Base-by-base conservation (phyloP, 2,329 filamentous ascomycete genomes). In the Phyllachora maydis region DNA sequence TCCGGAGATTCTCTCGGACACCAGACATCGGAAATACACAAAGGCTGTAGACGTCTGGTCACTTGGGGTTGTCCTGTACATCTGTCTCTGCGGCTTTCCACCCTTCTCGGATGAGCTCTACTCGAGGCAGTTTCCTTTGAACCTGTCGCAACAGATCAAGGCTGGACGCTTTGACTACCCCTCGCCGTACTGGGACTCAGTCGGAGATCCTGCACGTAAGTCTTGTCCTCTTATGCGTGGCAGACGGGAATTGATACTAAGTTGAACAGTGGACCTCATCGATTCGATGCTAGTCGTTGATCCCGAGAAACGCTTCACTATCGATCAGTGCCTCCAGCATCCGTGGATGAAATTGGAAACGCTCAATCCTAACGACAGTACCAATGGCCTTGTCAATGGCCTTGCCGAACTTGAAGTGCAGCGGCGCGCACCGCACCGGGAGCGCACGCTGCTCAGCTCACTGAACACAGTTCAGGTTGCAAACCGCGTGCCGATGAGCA, bases 41-140 rank as follows among this genome's bases (percentile, higher is more conserved):
- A 79, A 82, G 39, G 83, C 83, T 3, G 88, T 98, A 7, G 88
- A 98, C 43, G 61, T 95, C 19, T 95, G 88, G 88, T 92, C 83
- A 2, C 60, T 95, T 1, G 88, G 88, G n/a, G 88, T 98, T 3
- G 85, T 98, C 4, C 59, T 98, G 13, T 98, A 95, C 49, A 95
- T 95, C 37, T 93, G 82, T 42, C 63, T 95, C 4, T 95, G 88
- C 42, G 88, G 88, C 17, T 95, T 95, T 40, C 88, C 85, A 4
- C 88, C 88, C 0, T 98, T 98, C 49, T 91, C 81, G 0, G 88
- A 98, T 38, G 88, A 98, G 48, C 66, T 95, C 1, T 78, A 72
- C 48, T 71, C 69, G 1, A 50, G 50, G 17, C 72, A 91, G 21
- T 88, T 83, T 34, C 88, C 88, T 3, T 93, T 79, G 42, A 79